Evolutionary conservation across 1,284 basidiomycete genomes (phyloP).

Genomic region (Gymnopus androsaceus): DNA sequence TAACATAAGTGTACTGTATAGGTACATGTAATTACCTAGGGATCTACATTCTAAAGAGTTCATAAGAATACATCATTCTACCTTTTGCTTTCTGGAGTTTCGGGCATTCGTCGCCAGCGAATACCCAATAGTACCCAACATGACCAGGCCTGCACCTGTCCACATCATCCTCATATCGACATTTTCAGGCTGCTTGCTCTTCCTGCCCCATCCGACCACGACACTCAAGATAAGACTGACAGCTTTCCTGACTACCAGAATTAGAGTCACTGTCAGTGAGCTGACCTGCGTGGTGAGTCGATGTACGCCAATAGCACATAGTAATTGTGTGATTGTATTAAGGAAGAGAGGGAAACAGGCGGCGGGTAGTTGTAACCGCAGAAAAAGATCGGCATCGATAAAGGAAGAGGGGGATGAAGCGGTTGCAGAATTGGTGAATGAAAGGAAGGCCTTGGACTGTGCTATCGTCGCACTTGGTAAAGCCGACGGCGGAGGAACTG

Average conservation of each 20-base stretch:
- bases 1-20: no score
- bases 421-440: conserved; percentile 16
- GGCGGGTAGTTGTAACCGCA: conserved; percentile 50
- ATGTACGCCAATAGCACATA: conserved; percentile 92
- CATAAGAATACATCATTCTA: no score
- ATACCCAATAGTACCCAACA: conserved; percentile 76
- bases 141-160: conserved; percentile 67
- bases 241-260: conserved; percentile 90
- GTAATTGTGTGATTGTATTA: conserved; percentile 84
- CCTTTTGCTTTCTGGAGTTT: background rate
- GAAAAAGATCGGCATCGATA: conserved; percentile 11
- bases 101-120: conserved; percentile 41
- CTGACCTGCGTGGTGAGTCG: conserved; percentile 79
- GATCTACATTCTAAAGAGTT: no score
- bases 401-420: conserved; percentile 20
- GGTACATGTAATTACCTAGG: no score
- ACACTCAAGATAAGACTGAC: conserved; percentile 81
- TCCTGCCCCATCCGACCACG: conserved; percentile 23
- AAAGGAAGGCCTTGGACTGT: conserved; percentile 16
- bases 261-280: conserved; percentile 83
- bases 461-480: no score
- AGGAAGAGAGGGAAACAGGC: conserved; percentile 69
- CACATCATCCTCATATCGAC: conserved; percentile 54
- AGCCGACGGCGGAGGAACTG: conserved; percentile 40
- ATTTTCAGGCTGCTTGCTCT: conserved; percentile 23